Base-by-base conservation (phyloP, 1,139 yeast genomes). In the Meyerozyma carpophila region DNA sequence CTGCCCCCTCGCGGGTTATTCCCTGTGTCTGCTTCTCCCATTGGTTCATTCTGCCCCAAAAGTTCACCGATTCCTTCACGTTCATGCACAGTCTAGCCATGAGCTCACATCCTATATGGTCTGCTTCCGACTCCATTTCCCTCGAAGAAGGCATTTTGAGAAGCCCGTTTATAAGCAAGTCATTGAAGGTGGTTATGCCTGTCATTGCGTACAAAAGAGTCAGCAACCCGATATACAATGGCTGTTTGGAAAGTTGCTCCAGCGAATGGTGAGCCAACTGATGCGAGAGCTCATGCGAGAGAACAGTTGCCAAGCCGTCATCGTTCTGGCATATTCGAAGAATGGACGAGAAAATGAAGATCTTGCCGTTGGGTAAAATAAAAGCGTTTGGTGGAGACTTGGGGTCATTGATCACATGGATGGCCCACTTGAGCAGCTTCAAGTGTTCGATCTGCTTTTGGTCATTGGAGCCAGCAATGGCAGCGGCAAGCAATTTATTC, bases 71-170 rank as follows among this genome's bases (percentile, higher is more conserved):
- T 53, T 82, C 86, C 10, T 65, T 63, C 4, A 96, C 89, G 51
- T 90, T 67, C 61, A 75, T 93, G 59, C 99, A 94, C 37, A 95
- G 95, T 48, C 81, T 70, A 2, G 96, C 81, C 95, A 93, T 86
- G 51, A 91, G 73, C 79, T 89, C 86, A 49, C 94, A 70, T 0
- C 99, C 99, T 36, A 93, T 91, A 54, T 83, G 83, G 60, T 93
- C 98, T 0, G 98, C 98, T 61, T 93, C 98, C 0, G 90, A 78
- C 63, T 93, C 99, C 95, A 88, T 88, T 51, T 81, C 89, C 55
- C 98, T 73, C 1, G 95, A 84, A 0, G 95, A 87, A 0, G 97
- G 97, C 77, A 84, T 77, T 50, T 80, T 77, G 40, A 91, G 62
- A 26, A 82, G 61, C 0, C 90, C 75, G 27, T 75, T 75, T 20